Base-by-base conservation (phyloP, 2,329 filamentous ascomycete genomes). In the Penicillium sp. region DNA sequence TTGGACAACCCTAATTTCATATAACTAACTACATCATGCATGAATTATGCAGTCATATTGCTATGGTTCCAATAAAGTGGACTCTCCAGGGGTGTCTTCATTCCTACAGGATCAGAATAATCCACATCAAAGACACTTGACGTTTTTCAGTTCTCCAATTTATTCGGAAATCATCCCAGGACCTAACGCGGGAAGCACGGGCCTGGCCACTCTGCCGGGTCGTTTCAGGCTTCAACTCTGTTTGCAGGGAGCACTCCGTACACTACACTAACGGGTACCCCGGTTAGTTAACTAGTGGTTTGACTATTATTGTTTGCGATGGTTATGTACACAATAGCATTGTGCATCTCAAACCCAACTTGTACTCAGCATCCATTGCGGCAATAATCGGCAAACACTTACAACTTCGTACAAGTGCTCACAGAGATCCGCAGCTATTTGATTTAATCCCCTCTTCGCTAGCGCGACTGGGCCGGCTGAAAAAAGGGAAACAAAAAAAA, bases 201-300 rank as follows among this genome's bases (percentile, higher is more conserved):
- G 53, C 60, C 55, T 53, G 57, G 62, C 63, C 63, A 56, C 41
- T 40, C 55, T 62, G 53, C 50, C 61, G 62, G 60, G 58, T 60
- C 54, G 59, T 65, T 65, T 61, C 62, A 64, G 22, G 33, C 3
- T 62, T 44, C 8, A 12, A 22, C 19, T 31, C 29, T 14, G 10
- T 16, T 29, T 16, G 13, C 13, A 13, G 11, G 29, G 11, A 4
- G 29, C 12, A 30, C 30, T 42, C 22, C 33, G 14, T 31, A 13
- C 30, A 31, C 14, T n/a, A n/a, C n/a, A n/a, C n/a, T n/a, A n/a
- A n/a, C n/a, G n/a, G n/a, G n/a, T n/a, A n/a, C n/a, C n/a, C n/a
- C n/a, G n/a, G n/a, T n/a, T n/a, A n/a, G n/a, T n/a, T n/a, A n/a
- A n/a, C n/a, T n/a, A n/a, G n/a, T n/a, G n/a, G n/a, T n/a, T n/a